These are phyloP conservation scores for Crucihimalaya himalaica DNA, from an alignment of 345 rosid genomes.

Conservation along the genomic window DNA sequence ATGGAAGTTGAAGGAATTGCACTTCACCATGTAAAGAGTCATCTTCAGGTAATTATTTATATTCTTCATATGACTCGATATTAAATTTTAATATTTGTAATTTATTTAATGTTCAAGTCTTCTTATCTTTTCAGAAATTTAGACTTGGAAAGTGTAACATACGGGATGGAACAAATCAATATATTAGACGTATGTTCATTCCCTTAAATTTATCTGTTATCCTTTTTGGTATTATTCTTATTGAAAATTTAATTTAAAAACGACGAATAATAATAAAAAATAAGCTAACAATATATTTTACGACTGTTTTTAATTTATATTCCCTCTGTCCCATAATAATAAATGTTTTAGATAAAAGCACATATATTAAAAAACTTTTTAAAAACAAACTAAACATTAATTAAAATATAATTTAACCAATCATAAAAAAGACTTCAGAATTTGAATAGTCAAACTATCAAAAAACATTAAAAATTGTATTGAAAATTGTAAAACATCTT, in stretches of 20 bases:
- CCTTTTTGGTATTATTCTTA: not conserved
- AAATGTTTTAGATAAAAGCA: too few relatives aligned
- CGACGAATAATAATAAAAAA: not conserved
- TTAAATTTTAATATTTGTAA: not conserved
- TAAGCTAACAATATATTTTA: not conserved
- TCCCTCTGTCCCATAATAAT: too few relatives aligned
- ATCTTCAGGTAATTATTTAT: conserved; percentile 29
- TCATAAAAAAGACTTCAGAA: too few relatives aligned
- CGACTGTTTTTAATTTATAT: not conserved
- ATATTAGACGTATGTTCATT: conserved; percentile 26
- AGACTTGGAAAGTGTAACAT: conserved; percentile 38
- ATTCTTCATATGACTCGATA: not conserved
- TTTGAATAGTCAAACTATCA: too few relatives aligned
- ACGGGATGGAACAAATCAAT: not conserved
- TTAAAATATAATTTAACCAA: too few relatives aligned
- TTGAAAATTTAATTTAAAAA: not conserved
- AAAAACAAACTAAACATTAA: too few relatives aligned
- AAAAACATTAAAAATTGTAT: too few relatives aligned
- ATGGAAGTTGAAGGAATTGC: conserved; percentile 39
- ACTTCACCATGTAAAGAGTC: conserved; percentile 41
- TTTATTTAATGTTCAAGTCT: not conserved
- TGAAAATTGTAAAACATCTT: too few relatives aligned
- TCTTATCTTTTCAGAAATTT: conserved; percentile 31
- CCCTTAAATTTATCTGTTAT: not conserved
- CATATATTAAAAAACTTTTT: too few relatives aligned